Percentiles rank a stretch among this genome's conserved stretches.
These are phyloP conservation scores for Piedraia hortae DNA, from an alignment of 2,329 filamentous ascomycete genomes.

Conservation along the genomic window DNA sequence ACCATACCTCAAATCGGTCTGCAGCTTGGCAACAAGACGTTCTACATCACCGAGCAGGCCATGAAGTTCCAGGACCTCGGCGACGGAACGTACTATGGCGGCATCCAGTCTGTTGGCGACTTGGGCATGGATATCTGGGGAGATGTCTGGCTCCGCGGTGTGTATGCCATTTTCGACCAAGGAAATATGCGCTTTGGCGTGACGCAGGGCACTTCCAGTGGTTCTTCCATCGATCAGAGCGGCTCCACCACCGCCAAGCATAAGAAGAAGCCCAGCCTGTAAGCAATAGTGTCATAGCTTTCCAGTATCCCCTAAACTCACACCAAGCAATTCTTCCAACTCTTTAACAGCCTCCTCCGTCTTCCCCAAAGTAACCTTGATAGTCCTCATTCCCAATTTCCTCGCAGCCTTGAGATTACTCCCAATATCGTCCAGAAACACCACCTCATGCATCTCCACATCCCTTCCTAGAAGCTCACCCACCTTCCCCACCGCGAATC, in stretches of 20 bases:
- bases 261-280: too few relatives aligned
- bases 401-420: conserved; percentile 66
- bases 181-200: conserved; percentile 30
- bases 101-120: conserved; percentile 33
- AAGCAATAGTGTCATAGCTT: too few relatives aligned
- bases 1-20: conserved; percentile 30
- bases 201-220: conserved; percentile 22
- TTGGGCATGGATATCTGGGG: conserved; percentile 35
- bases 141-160: conserved; percentile 33
- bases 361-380: conserved; percentile 60
- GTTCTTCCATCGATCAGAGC: too few relatives aligned
- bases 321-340: conserved; percentile 46
- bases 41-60: conserved; percentile 34
- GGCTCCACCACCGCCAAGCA: too few relatives aligned
- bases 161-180: conserved; percentile 39
- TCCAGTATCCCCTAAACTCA: conserved; percentile 33
- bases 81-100: conserved; percentile 31
- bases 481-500: conserved; percentile 38
- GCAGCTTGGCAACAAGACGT: conserved; percentile 32
- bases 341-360: conserved; percentile 58
- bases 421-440: conserved; percentile 87
- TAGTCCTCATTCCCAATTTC: conserved; percentile 46
- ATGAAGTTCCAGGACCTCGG: conserved; percentile 29
- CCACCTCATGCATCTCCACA: conserved; percentile 36
- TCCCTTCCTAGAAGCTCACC: conserved; percentile 31